Base-by-base conservation (phyloP, 1,284 basidiomycete species). In the Coniophora puteana region DNA sequence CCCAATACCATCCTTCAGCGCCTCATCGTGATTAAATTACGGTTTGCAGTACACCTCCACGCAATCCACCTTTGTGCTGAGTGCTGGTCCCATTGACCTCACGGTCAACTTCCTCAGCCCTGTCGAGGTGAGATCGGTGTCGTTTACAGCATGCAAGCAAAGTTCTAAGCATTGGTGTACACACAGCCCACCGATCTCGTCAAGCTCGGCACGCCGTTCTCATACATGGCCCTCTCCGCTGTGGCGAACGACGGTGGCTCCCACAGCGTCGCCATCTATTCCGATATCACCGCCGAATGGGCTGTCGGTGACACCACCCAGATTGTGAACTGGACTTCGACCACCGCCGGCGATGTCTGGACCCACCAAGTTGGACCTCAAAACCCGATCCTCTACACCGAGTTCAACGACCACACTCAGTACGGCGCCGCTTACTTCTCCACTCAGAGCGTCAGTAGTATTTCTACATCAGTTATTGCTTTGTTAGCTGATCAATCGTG, bases 221-320 rank as follows among this genome's bases (percentile, higher is more conserved):
- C 78, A 1, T 80, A 83, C 54, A 58, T 81, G 57, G 55, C 71
- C 3, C 57, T 83, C 23, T 72, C 72, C 14, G 71, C 67, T 4
- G 61, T 8, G 48, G n/a, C n/a, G n/a, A n/a, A n/a, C n/a, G n/a
- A n/a, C n/a, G n/a, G n/a, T n/a, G n/a, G n/a, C n/a, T n/a, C 72
- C 4, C 79, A 80, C 54, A 60, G 59, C 30, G 72, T 83, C 4
- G 71, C 78, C 54, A 49, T 79, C 8, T 79, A 82, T 58, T 71
- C 72, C 18, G 76, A 83, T 52, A 75, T 81, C 58, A 75, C 71
- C 45, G 76, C 71, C n/a, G 76, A 79, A 63, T 80, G 78, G 78
- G 66, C 76, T 8, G 71, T 76, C 12, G 76, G 76, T 16, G 70
- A 76, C 52, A 70, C 76, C 53, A 63, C 63, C 26, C 58, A 74